Conservation (phyloP, 345 rosid species). For the Eucalyptus erythrocorys region DNA sequence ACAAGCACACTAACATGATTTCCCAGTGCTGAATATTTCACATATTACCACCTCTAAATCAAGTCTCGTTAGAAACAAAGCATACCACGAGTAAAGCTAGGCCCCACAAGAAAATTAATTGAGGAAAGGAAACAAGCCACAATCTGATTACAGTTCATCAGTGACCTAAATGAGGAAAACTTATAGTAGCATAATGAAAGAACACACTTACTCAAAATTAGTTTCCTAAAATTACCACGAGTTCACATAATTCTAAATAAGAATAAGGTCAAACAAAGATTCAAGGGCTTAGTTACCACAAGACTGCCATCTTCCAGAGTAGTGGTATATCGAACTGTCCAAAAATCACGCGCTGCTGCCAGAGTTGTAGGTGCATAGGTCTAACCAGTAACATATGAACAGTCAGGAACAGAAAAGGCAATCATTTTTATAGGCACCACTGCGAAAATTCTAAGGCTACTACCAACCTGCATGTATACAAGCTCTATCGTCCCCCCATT, state of each 20-base stretch:
- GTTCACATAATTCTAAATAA: not conserved
- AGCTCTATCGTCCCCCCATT: conserved; percentile 88
- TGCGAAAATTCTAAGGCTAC: not conserved
- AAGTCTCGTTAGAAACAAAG: not conserved
- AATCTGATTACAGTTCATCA: not conserved
- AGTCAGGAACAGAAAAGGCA: not conserved
- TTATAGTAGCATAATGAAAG: not conserved
- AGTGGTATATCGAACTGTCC: conserved; percentile 85
- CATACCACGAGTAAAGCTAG: not conserved
- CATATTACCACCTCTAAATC: not conserved
- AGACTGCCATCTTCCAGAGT: conserved; percentile 92
- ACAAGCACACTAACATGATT: not conserved
- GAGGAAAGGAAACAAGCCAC: not conserved
- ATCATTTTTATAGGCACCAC: not conserved
- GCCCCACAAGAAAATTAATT: not conserved
- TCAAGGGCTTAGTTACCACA: conserved; percentile 25
- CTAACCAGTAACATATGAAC: conserved; percentile 8
- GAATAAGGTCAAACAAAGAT: not conserved
- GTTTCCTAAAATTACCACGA: not conserved
- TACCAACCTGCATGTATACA: conserved; percentile 71
- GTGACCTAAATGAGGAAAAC: not conserved
- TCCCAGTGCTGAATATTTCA: not conserved
- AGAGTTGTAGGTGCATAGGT: conserved; percentile 87
- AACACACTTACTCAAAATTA: not conserved
- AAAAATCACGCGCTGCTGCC: conserved; percentile 93